Percentiles rank a stretch among this genome's conserved stretches.
These are phyloP conservation scores for Chlamydomonas eustigma DNA, from an alignment of 139 green algal genomes.

Conservation along the genomic window DNA sequence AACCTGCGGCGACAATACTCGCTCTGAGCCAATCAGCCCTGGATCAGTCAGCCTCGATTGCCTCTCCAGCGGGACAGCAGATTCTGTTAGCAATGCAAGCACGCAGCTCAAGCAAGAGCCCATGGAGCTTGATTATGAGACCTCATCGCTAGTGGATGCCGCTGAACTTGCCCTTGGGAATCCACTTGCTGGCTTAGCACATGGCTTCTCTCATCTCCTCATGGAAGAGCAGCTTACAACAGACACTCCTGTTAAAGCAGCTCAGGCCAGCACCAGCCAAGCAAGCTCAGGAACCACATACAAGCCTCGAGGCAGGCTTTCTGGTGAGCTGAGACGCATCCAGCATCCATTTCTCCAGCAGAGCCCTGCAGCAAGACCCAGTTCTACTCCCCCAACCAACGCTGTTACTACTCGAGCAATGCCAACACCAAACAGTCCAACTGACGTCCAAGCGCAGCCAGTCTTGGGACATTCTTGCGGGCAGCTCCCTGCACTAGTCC, in stretches of 20 bases:
- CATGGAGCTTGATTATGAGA: background rate
- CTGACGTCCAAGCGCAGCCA: constrained; percentile 3
- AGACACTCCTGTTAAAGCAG: no score
- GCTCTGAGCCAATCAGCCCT: background rate
- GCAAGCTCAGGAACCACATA: no score
- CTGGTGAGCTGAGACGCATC: background rate
- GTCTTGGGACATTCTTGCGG: constrained; percentile 18
- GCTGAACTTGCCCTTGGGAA: background rate
- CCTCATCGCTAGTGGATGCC: background rate
- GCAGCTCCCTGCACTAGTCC: constrained; percentile 19
- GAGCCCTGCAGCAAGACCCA: no score
- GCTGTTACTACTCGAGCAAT: background rate
- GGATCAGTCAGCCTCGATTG: background rate
- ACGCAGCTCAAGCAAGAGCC: background rate
- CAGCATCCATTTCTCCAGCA: background rate
- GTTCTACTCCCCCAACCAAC: background rate
- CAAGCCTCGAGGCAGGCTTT: background rate
- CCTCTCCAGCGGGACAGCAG: background rate
- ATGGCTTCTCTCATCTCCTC: constrained; percentile 1
- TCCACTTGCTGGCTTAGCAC: background rate
- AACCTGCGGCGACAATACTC: background rate
- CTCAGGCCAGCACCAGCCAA: no score
- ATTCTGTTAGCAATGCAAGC: background rate
- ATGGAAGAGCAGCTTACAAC: background rate
- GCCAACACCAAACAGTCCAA: background rate